Evolutionary conservation across 805 yeast species (phyloP).

Genomic region (Starmerella powellii): DNA sequence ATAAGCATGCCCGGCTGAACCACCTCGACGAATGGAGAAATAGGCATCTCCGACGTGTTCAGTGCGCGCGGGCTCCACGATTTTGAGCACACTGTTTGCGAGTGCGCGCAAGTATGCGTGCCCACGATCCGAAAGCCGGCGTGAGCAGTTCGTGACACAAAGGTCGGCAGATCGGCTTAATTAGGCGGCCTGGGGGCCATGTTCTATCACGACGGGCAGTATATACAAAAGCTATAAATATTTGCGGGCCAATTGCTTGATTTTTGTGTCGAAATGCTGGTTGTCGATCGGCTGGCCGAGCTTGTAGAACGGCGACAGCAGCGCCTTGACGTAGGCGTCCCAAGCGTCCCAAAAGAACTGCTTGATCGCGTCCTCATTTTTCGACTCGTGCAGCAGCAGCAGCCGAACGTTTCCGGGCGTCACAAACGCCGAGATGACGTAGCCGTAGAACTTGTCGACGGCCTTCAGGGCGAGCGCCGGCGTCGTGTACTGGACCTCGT

Average conservation of each 20-base stretch:
- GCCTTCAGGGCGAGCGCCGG: constrained; percentile 56
- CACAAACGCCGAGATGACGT: constrained; percentile 67
- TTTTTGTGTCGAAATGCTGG: constrained; percentile 61
- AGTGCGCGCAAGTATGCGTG: too few relatives aligned
- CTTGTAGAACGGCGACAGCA: constrained; percentile 76
- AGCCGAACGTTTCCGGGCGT: constrained; percentile 82
- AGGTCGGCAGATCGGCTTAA: too few relatives aligned
- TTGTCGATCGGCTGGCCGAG: constrained; percentile 63
- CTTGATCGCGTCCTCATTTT: constrained; percentile 60
- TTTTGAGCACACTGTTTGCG: too few relatives aligned
- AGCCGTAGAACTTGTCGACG: constrained; percentile 77
- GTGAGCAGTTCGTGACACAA: too few relatives aligned
- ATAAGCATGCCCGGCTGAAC: too few relatives aligned
- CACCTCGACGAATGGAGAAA: too few relatives aligned
- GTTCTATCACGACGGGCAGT: too few relatives aligned
- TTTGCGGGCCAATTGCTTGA: constrained; percentile 60
- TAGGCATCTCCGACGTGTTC: too few relatives aligned
- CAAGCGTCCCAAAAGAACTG: constrained; percentile 77
- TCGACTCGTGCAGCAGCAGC: constrained; percentile 52
- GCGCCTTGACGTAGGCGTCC: constrained; percentile 75
- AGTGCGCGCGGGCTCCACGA: too few relatives aligned
- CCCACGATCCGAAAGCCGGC: too few relatives aligned
- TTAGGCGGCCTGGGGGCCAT: too few relatives aligned
- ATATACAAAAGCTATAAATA: constrained; percentile 38
- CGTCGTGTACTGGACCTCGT: constrained; percentile 73